These are phyloP conservation scores for Clarireedia hainanense DNA, from an alignment of 2,329 filamentous ascomycete species.

Conservation along the genomic window DNA sequence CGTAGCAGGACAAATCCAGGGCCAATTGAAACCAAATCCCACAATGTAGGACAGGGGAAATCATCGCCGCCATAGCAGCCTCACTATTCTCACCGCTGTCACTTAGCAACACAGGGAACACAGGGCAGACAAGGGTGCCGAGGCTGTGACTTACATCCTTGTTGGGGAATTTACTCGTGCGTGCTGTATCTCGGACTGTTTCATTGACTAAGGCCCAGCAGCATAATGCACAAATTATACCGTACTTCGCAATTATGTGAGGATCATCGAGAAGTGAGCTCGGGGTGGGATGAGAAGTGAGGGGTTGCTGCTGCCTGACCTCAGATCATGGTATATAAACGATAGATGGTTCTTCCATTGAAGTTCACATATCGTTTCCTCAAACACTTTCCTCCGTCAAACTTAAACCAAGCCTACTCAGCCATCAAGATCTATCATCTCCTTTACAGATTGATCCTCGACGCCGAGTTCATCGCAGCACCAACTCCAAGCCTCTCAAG, in stretches of 20 bases:
- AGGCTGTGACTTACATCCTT: constrained; percentile 3
- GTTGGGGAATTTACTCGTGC: background rate
- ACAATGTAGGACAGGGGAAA: background rate
- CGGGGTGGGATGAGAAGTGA: background rate
- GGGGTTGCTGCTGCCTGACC: background rate
- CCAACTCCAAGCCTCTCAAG: too few species aligned
- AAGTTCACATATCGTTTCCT: background rate
- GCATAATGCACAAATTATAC: too few species aligned
- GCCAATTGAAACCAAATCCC: background rate
- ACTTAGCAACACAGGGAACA: constrained; percentile 2
- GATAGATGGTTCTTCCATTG: background rate
- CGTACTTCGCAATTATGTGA: background rate
- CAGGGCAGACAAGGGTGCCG: constrained; percentile 3
- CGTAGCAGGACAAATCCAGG: background rate
- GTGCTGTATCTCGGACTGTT: background rate
- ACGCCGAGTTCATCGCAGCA: too few species aligned
- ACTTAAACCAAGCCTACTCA: background rate
- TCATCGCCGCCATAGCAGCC: constrained; percentile 2
- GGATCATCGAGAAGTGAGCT: background rate
- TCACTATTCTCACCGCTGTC: constrained; percentile 9
- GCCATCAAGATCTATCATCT: too few species aligned
- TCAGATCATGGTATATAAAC: constrained; percentile 6
- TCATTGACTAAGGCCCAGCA: background rate
- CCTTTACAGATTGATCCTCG: too few species aligned
- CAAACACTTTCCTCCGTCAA: background rate